Evolutionary conservation across 768 basidiomycete genomes (phyloP).

Genomic region (Boletus reticulatus): DNA sequence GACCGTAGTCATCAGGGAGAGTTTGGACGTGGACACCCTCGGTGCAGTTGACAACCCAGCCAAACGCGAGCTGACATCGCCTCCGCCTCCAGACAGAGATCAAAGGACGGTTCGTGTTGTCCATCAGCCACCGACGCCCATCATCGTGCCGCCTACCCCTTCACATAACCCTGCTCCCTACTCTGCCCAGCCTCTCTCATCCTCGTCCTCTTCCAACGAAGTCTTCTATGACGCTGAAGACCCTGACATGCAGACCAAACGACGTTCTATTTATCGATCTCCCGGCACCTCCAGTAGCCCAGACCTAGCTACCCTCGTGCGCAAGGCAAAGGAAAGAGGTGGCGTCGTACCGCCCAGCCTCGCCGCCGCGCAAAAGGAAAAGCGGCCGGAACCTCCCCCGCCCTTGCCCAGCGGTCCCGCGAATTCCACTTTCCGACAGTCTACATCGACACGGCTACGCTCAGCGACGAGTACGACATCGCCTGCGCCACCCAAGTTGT

Average conservation of each 20-base stretch:
- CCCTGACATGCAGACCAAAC: conserved; percentile 65
- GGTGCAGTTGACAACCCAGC: conserved; percentile 50
- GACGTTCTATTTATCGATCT: conserved; percentile 84
- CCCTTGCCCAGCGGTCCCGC: conserved; percentile 37
- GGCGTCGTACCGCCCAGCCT: conserved; percentile 37
- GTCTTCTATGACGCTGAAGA: conserved; percentile 67
- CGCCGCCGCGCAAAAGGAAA: conserved; percentile 30
- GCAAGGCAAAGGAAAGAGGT: conserved; percentile 76
- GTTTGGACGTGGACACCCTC: conserved; percentile 64
- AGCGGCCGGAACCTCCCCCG: conserved; percentile 41
- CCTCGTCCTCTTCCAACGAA: conserved; percentile 57
- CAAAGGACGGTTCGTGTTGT: conserved; percentile 34
- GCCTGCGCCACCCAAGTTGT: conserved; percentile 32
- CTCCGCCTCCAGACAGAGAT: conserved; percentile 38
- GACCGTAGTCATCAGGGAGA: conserved; percentile 69
- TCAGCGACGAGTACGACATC: conserved; percentile 41
- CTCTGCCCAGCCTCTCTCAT: conserved; percentile 29
- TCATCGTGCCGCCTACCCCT: conserved; percentile 69
- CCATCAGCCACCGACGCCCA: conserved; percentile 56
- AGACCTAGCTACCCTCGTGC: conserved; percentile 82
- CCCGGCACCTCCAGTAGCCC: conserved; percentile 90
- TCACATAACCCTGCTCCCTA: conserved; percentile 41
- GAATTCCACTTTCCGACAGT: conserved; percentile 26
- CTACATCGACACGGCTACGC: conserved; percentile 34
- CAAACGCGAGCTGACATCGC: conserved; percentile 40